Evolutionary conservation across 345 rosid genomes (phyloP).

Genomic region (Populus ilicifolia): DNA sequence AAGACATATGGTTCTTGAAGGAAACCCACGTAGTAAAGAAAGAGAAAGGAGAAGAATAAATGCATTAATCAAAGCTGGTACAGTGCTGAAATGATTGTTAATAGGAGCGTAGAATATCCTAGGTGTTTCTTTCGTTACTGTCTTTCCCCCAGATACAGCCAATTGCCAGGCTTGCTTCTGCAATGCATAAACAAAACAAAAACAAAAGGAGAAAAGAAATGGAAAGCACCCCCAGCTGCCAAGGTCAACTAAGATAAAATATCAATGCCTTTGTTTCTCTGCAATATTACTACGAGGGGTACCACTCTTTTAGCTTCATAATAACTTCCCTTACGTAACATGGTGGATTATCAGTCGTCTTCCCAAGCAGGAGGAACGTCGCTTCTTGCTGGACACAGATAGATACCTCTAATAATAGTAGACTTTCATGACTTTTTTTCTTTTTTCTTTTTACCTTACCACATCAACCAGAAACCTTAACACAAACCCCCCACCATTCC

Average conservation of each 20-base stretch:
- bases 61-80: slow-evolving; percentile 17
- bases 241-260: slow-evolving; percentile 26
- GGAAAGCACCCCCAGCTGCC: background rate
- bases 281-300: slow-evolving; percentile 22
- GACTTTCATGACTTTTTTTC: slow-evolving; percentile 11
- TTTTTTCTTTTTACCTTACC: slow-evolving; percentile 21
- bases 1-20: slow-evolving; percentile 23
- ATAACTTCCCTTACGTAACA: slow-evolving; percentile 22
- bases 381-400: slow-evolving; percentile 16
- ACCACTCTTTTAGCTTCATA: slow-evolving; percentile 16
- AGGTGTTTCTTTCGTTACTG: slow-evolving; percentile 8
- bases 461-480: slow-evolving; percentile 15
- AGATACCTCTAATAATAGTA: background rate
- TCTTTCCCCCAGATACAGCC: slow-evolving; percentile 23
- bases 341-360: slow-evolving; percentile 39
- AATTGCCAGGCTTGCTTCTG: slow-evolving; percentile 18
- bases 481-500: slow-evolving; percentile 22
- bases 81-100: slow-evolving; percentile 29
- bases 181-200: slow-evolving; percentile 12
- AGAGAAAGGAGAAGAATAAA: slow-evolving; percentile 20
- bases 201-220: background rate
- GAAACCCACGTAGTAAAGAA: slow-evolving; percentile 1
- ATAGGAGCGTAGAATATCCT: slow-evolving; percentile 24
- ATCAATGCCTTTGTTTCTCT: slow-evolving; percentile 5
- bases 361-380: slow-evolving; percentile 41